Conservation (phyloP, 179 eudicot genomes). For the Sideroxylon spinosum region DNA sequence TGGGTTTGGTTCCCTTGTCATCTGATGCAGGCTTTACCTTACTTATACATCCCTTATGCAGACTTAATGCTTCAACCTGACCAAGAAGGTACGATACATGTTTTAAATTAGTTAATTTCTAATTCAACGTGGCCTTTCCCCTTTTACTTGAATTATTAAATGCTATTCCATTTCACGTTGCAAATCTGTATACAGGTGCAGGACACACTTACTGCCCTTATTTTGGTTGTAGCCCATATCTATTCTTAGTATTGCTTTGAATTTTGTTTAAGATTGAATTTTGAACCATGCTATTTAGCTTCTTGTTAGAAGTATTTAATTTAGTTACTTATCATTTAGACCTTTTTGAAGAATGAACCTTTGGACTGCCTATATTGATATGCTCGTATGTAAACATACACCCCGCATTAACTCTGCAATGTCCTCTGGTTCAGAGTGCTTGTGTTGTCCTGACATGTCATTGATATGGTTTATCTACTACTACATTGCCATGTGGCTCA, state of each 20-base stretch:
- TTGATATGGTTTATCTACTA: background rate
- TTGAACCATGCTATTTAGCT: background rate
- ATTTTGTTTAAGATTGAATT: background rate
- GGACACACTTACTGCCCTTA: background rate
- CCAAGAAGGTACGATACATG: constrained; percentile 42
- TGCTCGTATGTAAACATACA: background rate
- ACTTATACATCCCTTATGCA: constrained; percentile 71
- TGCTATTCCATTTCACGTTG: background rate
- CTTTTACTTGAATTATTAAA: background rate
- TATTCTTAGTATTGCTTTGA: background rate
- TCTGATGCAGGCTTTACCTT: constrained; percentile 72
- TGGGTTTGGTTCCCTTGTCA: constrained; percentile 7
- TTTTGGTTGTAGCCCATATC: background rate
- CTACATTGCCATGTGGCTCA: background rate
- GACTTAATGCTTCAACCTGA: constrained; percentile 52
- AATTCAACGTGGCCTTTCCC: background rate
- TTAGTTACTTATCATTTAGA: background rate
- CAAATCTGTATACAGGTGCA: background rate
- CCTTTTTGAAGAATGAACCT: background rate
- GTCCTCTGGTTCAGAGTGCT: background rate
- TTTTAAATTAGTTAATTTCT: background rate
- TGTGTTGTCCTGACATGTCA: background rate
- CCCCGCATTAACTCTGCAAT: background rate
- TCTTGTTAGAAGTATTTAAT: background rate
- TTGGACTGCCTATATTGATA: background rate